Evolutionary conservation across 108 stramenopile genomes (phyloP).

Genomic region (Chaetoceros muelleri): DNA sequence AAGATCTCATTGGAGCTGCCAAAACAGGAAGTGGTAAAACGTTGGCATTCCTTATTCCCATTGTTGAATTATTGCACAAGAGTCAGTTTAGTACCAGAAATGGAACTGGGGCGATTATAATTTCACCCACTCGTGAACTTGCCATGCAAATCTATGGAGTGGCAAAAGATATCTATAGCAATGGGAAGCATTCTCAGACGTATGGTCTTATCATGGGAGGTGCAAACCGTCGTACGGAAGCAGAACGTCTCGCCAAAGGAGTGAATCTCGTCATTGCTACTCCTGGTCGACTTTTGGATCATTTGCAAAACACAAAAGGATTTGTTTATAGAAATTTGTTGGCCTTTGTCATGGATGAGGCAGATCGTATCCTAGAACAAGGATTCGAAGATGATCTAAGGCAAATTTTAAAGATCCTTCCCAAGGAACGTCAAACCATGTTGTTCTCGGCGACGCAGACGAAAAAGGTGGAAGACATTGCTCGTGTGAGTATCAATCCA

Average conservation of each 20-base stretch:
- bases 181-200: conserved; percentile 75
- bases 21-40: conserved; percentile 98
- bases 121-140: conserved; percentile 95
- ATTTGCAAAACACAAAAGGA: conserved; percentile 95
- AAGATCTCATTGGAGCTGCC: conserved; percentile 96
- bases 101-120: conserved; percentile 94
- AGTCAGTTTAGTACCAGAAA: conserved; percentile 84
- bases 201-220: conserved; percentile 98
- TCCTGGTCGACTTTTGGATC: conserved; percentile 96
- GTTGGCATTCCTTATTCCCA: conserved; percentile 92
- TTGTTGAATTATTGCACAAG: conserved; percentile 86
- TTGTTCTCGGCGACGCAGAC: conserved; percentile 99
- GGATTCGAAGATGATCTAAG: conserved; percentile 99
- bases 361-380: conserved; percentile 96
- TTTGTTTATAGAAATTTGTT: conserved; percentile 85
- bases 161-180: conserved; percentile 79
- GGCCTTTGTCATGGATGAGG: conserved; percentile 97
- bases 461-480: conserved; percentile 96
- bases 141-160: conserved; percentile 99
- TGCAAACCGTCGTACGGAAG: conserved; percentile 93
- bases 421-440: conserved; percentile 96
- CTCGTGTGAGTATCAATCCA: conserved; percentile 81
- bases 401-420: conserved; percentile 89
- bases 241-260: conserved; percentile 91
- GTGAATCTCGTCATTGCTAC: conserved; percentile 96